Evolutionary conservation across 2,329 filamentous ascomycete genomes (phyloP), one percentile per base, ranked within the genome.

Genomic region (Cytospora piceae): DNA sequence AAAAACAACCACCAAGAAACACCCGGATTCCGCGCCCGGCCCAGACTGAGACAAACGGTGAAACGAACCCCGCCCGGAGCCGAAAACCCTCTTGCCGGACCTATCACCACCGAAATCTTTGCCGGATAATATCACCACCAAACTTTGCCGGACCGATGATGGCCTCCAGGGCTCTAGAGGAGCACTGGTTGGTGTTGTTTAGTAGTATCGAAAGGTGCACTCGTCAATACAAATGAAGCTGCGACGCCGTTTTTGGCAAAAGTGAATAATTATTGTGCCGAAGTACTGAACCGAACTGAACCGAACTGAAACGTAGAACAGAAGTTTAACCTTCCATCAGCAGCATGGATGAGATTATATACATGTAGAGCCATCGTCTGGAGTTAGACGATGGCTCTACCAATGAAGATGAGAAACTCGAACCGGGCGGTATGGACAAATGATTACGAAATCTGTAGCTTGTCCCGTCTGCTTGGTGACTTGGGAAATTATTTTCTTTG

Each of bases 141-240:
- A 61, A 29, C 20, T 7, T 57, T 62, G 53, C 60, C 61, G 61
- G 61, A 57, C 39, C 53, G 56, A 17, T n/a, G 56, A 17, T n/a
- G 27, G 53, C 61, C 61, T 57, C 15, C 53, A 46, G 56, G 39
- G 61, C 55, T 24, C 22, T 27, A 32, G 34, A 51, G 53, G 42
- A 20, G 42, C 22, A 27, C n/a, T 51, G 22, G 29, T n/a, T 32
- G 29, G 31, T 57, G 52, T 57, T 37, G 8, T 34, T 56, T 49
- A 24, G 15, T 56, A 57, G 31, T 51, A 57, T 63, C 61, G 29
- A 63, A 31, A 39, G 14, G 24, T 57, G 39, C 61, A 52, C 53
- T 52, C 61, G 17, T 57, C 31, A 9, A 56, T 29, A 57, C 31
- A 52, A 39, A 56, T 34, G 9, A 49, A 51, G n/a, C 53, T 63